Percentiles rank a stretch among this genome's conserved stretches.
phyloP scores from a whole-genome alignment of 441 rosid species.

The Kokia cookei region DNA sequence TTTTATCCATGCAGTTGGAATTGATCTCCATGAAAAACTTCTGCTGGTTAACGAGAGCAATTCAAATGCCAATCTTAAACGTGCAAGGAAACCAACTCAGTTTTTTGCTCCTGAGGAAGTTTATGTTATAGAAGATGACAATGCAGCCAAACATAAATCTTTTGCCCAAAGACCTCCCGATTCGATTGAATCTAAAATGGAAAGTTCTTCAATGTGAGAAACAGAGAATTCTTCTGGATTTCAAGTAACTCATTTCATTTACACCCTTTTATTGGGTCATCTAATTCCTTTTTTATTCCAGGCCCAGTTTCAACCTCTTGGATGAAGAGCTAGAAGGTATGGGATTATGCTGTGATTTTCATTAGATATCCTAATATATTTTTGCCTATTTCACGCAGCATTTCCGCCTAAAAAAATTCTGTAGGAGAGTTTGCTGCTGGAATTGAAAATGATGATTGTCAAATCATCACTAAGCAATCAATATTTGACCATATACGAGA shows the following conservation, averaged over 20 bases:
- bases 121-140: slow-evolving; percentile 33
- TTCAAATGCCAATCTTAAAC: slow-evolving; percentile 19
- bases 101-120: slow-evolving; percentile 36
- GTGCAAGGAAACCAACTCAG: slow-evolving; percentile 31
- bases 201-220: slow-evolving; percentile 37
- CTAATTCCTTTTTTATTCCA: slow-evolving; percentile 26
- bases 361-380: background rate
- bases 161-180: slow-evolving; percentile 13
- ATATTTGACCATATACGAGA: slow-evolving; percentile 81
- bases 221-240: background rate
- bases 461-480: slow-evolving; percentile 47
- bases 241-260: background rate
- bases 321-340: slow-evolving; percentile 84
- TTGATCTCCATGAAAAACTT: slow-evolving; percentile 69
- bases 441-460: slow-evolving; percentile 39
- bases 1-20: slow-evolving; percentile 56
- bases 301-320: slow-evolving; percentile 90
- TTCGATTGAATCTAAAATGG: slow-evolving; percentile 20
- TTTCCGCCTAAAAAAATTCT: slow-evolving; percentile 12
- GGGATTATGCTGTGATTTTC: background rate
- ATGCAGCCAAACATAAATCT: slow-evolving; percentile 21
- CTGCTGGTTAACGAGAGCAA: slow-evolving; percentile 35
- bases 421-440: slow-evolving; percentile 37
- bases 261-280: background rate
- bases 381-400: slow-evolving; percentile 4